Evolutionary conservation across 129 eudicot genomes (phyloP).

Genomic region (Smallanthus sonchifolius): DNA sequence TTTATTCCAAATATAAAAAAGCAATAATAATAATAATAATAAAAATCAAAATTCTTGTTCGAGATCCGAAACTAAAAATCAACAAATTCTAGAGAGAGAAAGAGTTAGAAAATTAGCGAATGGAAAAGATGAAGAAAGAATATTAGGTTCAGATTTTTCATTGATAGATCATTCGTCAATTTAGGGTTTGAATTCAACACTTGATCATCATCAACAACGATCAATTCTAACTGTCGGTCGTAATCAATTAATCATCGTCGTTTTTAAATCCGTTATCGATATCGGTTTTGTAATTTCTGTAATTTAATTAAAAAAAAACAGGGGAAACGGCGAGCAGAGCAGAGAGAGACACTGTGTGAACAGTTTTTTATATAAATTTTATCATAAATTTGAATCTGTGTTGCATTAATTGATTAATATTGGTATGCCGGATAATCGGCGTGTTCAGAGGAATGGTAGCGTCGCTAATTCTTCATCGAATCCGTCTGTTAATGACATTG

Average conservation of each 20-base stretch:
- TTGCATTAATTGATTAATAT: slow-evolving; percentile 2
- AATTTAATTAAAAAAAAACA: slow-evolving; percentile 12
- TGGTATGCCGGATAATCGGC: slow-evolving; percentile 70
- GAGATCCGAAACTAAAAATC: slow-evolving; percentile 37
- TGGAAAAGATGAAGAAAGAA: slow-evolving; percentile 40
- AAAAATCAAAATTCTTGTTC: slow-evolving; percentile 24
- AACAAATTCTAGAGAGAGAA: slow-evolving; percentile 30
- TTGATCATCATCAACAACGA: slow-evolving; percentile 14
- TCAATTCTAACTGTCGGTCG: not conserved
- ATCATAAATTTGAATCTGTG: not conserved
- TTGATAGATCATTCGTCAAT: slow-evolving; percentile 25
- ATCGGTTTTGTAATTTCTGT: slow-evolving; percentile 17
- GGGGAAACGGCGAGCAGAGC: slow-evolving; percentile 9
- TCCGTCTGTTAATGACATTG: slow-evolving; percentile 46
- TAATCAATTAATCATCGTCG: slow-evolving; percentile 10
- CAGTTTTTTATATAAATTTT: not conserved
- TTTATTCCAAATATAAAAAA: not conserved
- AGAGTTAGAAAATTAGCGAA: slow-evolving; percentile 28
- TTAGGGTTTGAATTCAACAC: slow-evolving; percentile 14
- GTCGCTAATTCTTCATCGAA: slow-evolving; percentile 42
- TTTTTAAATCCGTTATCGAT: not conserved
- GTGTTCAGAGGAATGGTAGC: slow-evolving; percentile 59
- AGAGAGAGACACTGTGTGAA: not conserved
- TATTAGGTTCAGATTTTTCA: slow-evolving; percentile 19
- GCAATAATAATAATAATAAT: not conserved